Base-by-base conservation (phyloP, 805 yeast genomes). In the Starmerella davenportii region DNA sequence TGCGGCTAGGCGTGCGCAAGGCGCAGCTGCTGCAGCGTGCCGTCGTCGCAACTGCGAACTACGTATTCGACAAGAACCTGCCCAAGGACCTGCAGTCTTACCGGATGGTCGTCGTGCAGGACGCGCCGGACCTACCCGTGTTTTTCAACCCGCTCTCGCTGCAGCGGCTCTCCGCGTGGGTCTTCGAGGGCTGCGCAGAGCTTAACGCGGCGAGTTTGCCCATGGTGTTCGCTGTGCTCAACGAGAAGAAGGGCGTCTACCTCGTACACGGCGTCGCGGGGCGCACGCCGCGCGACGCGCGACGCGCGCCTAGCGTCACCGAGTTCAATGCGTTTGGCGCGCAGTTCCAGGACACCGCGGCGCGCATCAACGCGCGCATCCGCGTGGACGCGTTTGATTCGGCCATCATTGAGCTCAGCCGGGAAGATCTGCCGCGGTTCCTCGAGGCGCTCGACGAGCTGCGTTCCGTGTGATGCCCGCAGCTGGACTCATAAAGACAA, bases 331-430 rank as follows among this genome's bases (percentile, higher is more conserved):
- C 81, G 5, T 90, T 90, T 53, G 85, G 94, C 34, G 71, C 77
- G 41, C 93, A 93, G 27, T 90, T 90, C 57, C 95, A 82, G 56
- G 78, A 76, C 46, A 80, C 85, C 21, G 90, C 95, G 1, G 67
- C 66, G 34, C 70, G 71, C 17, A 79, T 93, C 4, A 87, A 84
- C 31, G 95, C 95, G 2, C 74, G 79, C 49, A 84, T 84, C 16
- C 69, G 87, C 51, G 79, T 90, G 44, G 96, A 90, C 56, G 82
- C 93, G 52, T 90, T 90, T 59, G 96, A 90, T 55, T 79, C 93
- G 46, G 74, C 95, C 3, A 80, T 90, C 18, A 82, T 90, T 33
- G 95, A 90, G 59, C 75, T 90, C 32, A 62, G 81, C 43, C 77
- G 75, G 52, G 94, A 85, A 36, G 98, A 90, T 55, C 62, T 90